Evolutionary conservation across 192 early-diverging fungal species (phyloP).

Genomic region (Coemansia umbellata): DNA sequence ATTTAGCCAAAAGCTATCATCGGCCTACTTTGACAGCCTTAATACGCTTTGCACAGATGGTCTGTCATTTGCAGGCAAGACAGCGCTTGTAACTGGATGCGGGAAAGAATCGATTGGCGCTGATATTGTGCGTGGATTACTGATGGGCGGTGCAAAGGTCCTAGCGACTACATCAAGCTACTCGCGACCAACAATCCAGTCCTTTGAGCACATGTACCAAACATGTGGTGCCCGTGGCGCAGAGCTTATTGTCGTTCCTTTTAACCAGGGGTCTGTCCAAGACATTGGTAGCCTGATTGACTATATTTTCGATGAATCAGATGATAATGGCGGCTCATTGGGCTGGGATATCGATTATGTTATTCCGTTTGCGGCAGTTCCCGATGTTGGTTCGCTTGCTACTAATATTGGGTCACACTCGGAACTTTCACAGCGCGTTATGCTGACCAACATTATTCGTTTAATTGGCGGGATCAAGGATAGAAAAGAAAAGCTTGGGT

Average conservation of each 20-base stretch:
- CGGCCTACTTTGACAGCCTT: slow-evolving; percentile 73
- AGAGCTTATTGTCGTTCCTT: slow-evolving; percentile 87
- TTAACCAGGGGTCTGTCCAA: slow-evolving; percentile 85
- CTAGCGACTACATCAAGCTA: slow-evolving; percentile 89
- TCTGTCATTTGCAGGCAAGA: slow-evolving; percentile 76
- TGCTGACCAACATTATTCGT: slow-evolving; percentile 88
- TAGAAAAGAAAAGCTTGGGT: slow-evolving; percentile 70
- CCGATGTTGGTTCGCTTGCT: slow-evolving; percentile 79
- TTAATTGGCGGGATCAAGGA: slow-evolving; percentile 81
- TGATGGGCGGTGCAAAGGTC: slow-evolving; percentile 85
- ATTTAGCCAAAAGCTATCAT: slow-evolving; percentile 63
- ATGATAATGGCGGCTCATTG: slow-evolving; percentile 43
- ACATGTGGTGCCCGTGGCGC: slow-evolving; percentile 79
- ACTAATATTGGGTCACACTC: slow-evolving; percentile 77
- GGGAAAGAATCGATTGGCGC: slow-evolving; percentile 88
- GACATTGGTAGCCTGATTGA: slow-evolving; percentile 74
- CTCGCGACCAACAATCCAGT: slow-evolving; percentile 70
- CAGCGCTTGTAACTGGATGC: slow-evolving; percentile 84
- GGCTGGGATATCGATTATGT: slow-evolving; percentile 92
- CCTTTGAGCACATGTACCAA: slow-evolving; percentile 87
- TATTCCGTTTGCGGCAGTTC: slow-evolving; percentile 90
- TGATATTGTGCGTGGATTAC: slow-evolving; percentile 77
- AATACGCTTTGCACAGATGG: slow-evolving; percentile 68
- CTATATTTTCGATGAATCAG: slow-evolving; percentile 64
- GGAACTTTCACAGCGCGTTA: slow-evolving; percentile 87